A percentile compares a stretch with the other conserved stretches of the same genome.
Conservation (phyloP, 352 stramenopile species). For the Phytophthora kernoviae region DNA sequence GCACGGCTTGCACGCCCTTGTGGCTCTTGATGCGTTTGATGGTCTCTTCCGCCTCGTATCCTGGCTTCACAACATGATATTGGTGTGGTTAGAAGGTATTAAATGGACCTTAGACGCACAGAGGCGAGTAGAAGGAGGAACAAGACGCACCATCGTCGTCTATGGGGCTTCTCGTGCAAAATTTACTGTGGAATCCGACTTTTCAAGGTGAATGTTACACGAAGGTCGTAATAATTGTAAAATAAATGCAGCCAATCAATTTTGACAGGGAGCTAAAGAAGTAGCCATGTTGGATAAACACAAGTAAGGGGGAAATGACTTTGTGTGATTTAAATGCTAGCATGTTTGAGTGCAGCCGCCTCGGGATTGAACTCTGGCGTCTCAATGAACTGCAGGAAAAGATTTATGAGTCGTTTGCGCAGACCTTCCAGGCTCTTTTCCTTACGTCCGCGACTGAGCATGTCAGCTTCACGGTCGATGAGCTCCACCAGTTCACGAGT, state of each 20-base stretch:
- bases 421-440: conserved; percentile 84
- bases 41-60: conserved; percentile 94
- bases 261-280: conserved; percentile 7
- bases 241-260: not conserved
- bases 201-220: not conserved
- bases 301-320: not conserved
- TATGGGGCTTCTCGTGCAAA: too few relatives aligned
- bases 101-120: too few relatives aligned
- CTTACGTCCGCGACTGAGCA: conserved; percentile 87
- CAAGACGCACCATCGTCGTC: too few relatives aligned
- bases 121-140: too few relatives aligned
- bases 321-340: conserved; percentile 11
- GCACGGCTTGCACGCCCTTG: conserved; percentile 92
- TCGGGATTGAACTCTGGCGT: conserved; percentile 94
- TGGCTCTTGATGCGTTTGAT: conserved; percentile 94
- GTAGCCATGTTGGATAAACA: conserved; percentile 6
- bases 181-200: too few relatives aligned
- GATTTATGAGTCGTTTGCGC: conserved; percentile 82
- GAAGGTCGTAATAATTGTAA: not conserved
- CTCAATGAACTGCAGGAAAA: conserved; percentile 94
- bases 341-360: conserved; percentile 60
- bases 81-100: too few relatives aligned
- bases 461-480: conserved; percentile 93
- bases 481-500: conserved; percentile 92
- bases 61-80: conserved; percentile 38